phyloP scores from a whole-genome alignment of 345 rosid genomes.

The Abelmoschus esculentus region DNA sequence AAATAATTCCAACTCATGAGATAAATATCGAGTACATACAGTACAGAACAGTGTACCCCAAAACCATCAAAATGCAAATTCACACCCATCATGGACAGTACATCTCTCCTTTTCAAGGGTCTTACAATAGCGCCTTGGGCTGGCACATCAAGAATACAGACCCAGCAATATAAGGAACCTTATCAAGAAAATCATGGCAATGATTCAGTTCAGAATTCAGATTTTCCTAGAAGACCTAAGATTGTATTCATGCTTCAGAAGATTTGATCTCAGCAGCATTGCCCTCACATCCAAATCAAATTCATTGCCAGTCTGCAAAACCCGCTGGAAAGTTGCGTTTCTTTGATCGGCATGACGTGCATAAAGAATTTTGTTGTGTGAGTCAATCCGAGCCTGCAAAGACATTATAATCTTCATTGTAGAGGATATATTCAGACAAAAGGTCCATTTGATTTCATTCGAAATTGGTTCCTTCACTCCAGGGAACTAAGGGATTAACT shows the following conservation, averaged over 20 bases:
- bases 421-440: not conserved
- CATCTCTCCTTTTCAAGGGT: conserved; percentile 4
- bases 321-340: conserved; percentile 88
- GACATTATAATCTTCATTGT: not conserved
- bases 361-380: conserved; percentile 91
- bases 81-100: conserved; percentile 7
- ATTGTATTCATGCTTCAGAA: conserved; percentile 74
- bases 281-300: conserved; percentile 84
- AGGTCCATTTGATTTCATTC: not conserved
- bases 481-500: not conserved
- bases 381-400: conserved; percentile 91
- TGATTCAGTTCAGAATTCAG: conserved; percentile 25
- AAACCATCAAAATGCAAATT: conserved; percentile 17
- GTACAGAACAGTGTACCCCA: conserved; percentile 26
- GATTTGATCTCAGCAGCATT: conserved; percentile 84
- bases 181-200: conserved; percentile 7
- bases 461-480: not conserved
- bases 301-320: conserved; percentile 83
- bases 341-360: conserved; percentile 99
- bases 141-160: not conserved
- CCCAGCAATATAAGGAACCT: not conserved
- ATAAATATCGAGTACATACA: conserved; percentile 29
- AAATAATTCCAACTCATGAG: conserved; percentile 1
- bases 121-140: not conserved
- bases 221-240: conserved; percentile 50